phyloP scores from a whole-genome alignment of 2,329 filamentous ascomycete species.

The Clarireedia paspali region DNA sequence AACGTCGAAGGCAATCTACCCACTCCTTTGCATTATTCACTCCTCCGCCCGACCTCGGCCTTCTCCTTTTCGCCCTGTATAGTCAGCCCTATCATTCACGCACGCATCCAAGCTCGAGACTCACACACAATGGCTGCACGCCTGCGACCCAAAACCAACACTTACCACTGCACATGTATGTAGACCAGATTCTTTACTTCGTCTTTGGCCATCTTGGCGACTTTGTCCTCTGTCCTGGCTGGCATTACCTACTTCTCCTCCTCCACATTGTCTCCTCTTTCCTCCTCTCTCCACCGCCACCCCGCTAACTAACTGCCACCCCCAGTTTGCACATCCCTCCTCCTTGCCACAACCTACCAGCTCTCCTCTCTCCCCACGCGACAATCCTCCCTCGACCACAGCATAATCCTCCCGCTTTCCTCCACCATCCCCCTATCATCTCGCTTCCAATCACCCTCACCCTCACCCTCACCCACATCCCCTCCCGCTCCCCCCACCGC shows the following conservation, averaged over 20 bases:
- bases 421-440: neutral
- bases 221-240: neutral
- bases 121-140: no score
- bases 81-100: no score
- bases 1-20: no score
- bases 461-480: neutral
- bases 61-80: no score
- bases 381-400: neutral
- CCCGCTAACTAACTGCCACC: slow-evolving; percentile 11
- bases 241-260: neutral
- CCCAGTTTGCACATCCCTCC: slow-evolving; percentile 50
- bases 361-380: neutral
- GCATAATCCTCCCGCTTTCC: neutral
- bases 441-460: neutral
- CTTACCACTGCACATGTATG: no score
- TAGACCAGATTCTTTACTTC: no score
- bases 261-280: neutral
- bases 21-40: no score
- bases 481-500: neutral
- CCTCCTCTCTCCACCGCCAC: neutral
- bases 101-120: no score
- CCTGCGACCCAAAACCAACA: no score
- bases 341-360: slow-evolving; percentile 43
- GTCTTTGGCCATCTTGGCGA: no score
- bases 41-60: no score